Evolutionary conservation across 306 rosid species (phyloP).

Genomic region (Sphenostylis stenocarpa): DNA sequence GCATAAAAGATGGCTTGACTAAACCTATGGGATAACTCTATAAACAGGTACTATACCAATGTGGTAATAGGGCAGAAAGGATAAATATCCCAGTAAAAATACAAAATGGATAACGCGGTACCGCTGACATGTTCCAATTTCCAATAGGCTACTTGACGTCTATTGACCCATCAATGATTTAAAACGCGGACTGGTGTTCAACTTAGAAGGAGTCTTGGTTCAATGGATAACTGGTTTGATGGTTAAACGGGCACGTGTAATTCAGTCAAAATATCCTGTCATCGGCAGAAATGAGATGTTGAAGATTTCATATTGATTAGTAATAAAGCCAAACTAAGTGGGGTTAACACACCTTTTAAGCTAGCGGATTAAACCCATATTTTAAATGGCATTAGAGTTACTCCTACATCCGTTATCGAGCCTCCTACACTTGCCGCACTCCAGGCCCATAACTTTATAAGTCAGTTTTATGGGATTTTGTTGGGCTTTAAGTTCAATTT

Average conservation of each 20-base stretch:
- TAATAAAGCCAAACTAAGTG: too few species aligned
- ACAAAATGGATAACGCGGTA: conserved; percentile 10
- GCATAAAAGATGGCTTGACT: background rate
- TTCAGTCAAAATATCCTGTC: too few species aligned
- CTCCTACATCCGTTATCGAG: background rate
- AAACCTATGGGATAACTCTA: conserved; percentile 6
- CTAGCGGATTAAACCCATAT: background rate
- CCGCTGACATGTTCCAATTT: conserved; percentile 12
- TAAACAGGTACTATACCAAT: background rate
- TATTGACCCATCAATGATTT: background rate
- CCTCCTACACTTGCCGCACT: background rate
- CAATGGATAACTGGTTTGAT: too few species aligned
- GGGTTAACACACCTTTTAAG: background rate
- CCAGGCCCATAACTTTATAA: too few species aligned
- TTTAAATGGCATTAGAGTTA: background rate
- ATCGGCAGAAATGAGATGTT: too few species aligned
- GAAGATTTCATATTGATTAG: too few species aligned
- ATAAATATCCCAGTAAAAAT: conserved; percentile 12
- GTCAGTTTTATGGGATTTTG: background rate
- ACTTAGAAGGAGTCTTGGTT: too few species aligned
- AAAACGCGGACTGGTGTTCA: too few species aligned
- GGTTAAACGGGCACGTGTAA: too few species aligned
- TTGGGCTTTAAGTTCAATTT: background rate
- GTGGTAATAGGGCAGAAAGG: conserved; percentile 11
- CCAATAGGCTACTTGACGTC: background rate